Conservation (phyloP, 257 asterid genomes). For the Solanum rostratum region DNA sequence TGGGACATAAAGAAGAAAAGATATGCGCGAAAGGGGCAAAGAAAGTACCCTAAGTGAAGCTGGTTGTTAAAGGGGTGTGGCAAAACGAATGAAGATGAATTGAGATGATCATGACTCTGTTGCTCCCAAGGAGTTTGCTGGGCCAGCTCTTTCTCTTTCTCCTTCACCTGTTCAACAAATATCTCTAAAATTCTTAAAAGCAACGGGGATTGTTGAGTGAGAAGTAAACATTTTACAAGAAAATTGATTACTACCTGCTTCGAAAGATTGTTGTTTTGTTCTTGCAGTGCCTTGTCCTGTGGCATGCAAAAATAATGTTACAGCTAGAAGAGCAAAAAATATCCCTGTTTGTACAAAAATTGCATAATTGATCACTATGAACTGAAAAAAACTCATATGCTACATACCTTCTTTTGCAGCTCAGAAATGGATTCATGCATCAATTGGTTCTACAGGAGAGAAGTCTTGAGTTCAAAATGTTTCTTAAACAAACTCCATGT, state of each 20-base stretch:
- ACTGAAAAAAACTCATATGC: not conserved
- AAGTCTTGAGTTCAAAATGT: not conserved
- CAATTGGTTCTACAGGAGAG: slow-evolving; percentile 58
- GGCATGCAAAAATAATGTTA: not conserved
- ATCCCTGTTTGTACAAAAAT: not conserved
- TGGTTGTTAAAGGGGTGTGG: slow-evolving; percentile 22
- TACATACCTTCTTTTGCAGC: slow-evolving; percentile 66
- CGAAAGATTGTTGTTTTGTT: slow-evolving; percentile 53
- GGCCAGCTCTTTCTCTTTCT: slow-evolving; percentile 43
- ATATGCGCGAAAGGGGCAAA: not conserved
- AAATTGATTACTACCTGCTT: slow-evolving; percentile 30
- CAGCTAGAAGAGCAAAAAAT: not conserved
- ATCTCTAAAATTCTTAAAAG: not conserved
- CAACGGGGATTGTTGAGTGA: not conserved
- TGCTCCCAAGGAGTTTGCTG: slow-evolving; percentile 24
- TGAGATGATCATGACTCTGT: slow-evolving; percentile 26
- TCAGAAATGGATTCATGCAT: slow-evolving; percentile 72
- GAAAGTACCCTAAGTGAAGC: slow-evolving; percentile 33
- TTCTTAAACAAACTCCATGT: not conserved
- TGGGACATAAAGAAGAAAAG: not conserved
- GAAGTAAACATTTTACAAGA: not conserved
- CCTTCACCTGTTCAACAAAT: slow-evolving; percentile 31
- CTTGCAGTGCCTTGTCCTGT: slow-evolving; percentile 79
- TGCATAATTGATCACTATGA: not conserved
- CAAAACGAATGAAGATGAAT: slow-evolving; percentile 23